Base-by-base conservation (phyloP, 345 rosid species). In the Salix dunnii region DNA sequence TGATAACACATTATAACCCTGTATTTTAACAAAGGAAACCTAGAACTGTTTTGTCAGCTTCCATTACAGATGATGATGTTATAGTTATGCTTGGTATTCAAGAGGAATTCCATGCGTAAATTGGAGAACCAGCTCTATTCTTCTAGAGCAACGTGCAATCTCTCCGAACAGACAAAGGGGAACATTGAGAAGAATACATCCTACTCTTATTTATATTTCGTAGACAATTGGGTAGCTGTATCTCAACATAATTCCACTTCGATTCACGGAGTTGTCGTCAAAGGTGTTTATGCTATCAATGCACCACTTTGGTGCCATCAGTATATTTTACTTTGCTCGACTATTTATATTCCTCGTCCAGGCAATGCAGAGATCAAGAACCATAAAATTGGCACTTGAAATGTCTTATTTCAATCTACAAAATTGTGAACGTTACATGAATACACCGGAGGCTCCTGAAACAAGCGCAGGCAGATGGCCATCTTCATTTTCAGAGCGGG, bases 381-480 rank as follows among this genome's bases (percentile, higher is more conserved):
- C 18, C 74, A n/a, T 38, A 63, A 71, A 9, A 27, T 4, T 27
- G 31, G n/a, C 60, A 43, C 62, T 17, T 9, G 2, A 5, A 13
- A 51, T 66, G 18, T 35, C 67, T 68, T 17, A 58, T 23, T 72
- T 77, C 36, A 36, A 72, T 67, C 81, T 51, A 40, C 73, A 78
- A 72, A 77, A 72, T 49, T 77, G 55, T 33, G 35, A 7, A 30
- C 1, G 25, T 64, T 60, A 33, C 5, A 17, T 18, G 36, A 63
- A 17, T 25, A n/a, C 43, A 33, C n/a, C 18, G 18, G 7, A 23
- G 27, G 43, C 28, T 49, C 28, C 7, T 13, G 51, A 42, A 73
- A 60, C 49, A 61, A 16, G 21, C 31, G 3, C n/a, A 3, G 14
- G 10, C 4, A 5, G 21, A 43, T n/a, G 51, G n/a, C 53, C 5